These are phyloP conservation scores for Salix udensis DNA, from an alignment of 345 rosid genomes.

Conservation along the genomic window DNA sequence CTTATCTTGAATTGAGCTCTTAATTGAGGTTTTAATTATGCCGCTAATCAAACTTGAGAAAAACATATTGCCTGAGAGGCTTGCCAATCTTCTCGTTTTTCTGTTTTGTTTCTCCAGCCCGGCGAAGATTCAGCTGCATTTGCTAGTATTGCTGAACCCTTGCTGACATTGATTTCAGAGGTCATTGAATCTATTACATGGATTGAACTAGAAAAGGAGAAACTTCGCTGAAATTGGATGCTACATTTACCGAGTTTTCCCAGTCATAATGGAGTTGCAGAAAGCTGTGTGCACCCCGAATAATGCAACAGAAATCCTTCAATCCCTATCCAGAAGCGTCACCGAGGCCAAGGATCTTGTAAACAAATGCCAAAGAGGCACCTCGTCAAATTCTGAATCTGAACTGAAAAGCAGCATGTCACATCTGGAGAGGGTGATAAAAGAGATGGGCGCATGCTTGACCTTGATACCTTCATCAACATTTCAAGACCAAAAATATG, in stretches of 20 bases:
- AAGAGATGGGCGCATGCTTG: slow-evolving; percentile 55
- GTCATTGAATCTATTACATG: slow-evolving; percentile 38
- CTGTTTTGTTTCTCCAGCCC: slow-evolving; percentile 35
- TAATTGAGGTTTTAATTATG: background rate
- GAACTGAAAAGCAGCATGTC: slow-evolving; percentile 38
- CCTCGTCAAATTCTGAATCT: slow-evolving; percentile 27
- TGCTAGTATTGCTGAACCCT: slow-evolving; percentile 29
- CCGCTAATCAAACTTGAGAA: background rate
- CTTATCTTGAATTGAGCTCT: background rate
- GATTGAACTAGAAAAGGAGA: slow-evolving; percentile 39
- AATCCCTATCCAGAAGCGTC: slow-evolving; percentile 45
- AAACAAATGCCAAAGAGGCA: slow-evolving; percentile 22
- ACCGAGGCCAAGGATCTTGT: slow-evolving; percentile 47
- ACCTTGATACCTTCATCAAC: slow-evolving; percentile 58
- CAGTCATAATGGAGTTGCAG: slow-evolving; percentile 68
- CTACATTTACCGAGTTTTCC: slow-evolving; percentile 61
- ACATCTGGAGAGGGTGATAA: slow-evolving; percentile 44
- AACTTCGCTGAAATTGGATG: slow-evolving; percentile 49
- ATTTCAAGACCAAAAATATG: slow-evolving; percentile 45
- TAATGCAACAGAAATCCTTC: slow-evolving; percentile 43
- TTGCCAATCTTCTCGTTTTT: background rate
- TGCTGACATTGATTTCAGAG: slow-evolving; percentile 53
- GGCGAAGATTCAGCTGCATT: slow-evolving; percentile 27
- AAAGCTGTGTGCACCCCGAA: slow-evolving; percentile 30
- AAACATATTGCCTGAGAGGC: background rate